Conservation (phyloP, 208 protist species). For the Acanthamoeba royreba region DNA sequence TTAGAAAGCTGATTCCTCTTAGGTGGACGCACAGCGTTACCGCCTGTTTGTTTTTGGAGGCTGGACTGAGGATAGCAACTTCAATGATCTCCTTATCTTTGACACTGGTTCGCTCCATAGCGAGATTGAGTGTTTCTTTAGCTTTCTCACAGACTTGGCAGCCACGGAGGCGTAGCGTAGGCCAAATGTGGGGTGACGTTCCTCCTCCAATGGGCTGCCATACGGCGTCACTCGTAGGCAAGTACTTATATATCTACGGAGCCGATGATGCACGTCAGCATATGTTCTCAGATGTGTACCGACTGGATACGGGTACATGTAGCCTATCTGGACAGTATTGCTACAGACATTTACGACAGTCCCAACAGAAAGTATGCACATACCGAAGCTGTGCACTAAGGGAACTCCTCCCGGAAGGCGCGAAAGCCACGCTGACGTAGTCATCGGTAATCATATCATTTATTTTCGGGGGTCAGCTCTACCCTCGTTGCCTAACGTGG, state of each 20-base stretch:
- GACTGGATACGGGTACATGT: background rate
- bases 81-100: conserved; percentile 3
- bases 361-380: background rate
- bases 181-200: background rate
- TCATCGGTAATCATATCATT: background rate
- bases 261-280: background rate
- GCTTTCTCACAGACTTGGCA: background rate
- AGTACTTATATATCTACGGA: background rate
- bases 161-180: background rate
- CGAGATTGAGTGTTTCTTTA: background rate
- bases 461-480: too few species aligned
- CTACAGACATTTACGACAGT: background rate
- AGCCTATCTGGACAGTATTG: background rate
- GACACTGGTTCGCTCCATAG: background rate
- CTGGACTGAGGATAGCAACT: background rate
- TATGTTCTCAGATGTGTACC: background rate
- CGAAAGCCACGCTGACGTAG: background rate
- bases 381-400: background rate
- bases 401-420: background rate
- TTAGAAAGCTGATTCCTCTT: too few species aligned
- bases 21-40: background rate
- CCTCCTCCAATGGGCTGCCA: background rate
- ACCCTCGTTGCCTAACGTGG: too few species aligned
- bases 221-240: background rate
- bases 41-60: background rate